Evolutionary conservation across 345 rosid genomes (phyloP), one percentile per base, ranked within the genome.

Genomic region (Camelina laxa): DNA sequence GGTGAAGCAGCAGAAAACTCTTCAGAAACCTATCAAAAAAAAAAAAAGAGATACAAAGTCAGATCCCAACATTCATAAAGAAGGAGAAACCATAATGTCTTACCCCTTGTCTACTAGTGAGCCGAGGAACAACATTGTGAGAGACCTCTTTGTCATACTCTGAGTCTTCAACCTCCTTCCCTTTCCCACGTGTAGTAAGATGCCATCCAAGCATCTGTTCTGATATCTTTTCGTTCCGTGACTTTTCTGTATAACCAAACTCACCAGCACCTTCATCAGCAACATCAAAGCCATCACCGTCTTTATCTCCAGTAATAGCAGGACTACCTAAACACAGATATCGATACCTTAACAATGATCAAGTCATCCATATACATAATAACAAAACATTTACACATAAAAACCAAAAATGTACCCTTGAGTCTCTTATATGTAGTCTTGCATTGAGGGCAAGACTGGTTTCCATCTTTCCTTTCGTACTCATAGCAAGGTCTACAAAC

Each of bases 1-100:
- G 93, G 95, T 56, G 98, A 92, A 65, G 92, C 88, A 80, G 98
- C 86, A 81, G 95, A 90, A 9, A 92, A 80, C 82, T 92, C 98
- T 67, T 92, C 92, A 58, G 95, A 90, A 72, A 84, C 88, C 98
- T 90, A 72, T 39, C 77, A 78, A 39, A 8, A 24, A 24, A 24
- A 24, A 27, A 27, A 27, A 27, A 14, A 19, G n/a, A 19, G 9
- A 59, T 2, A 48, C 63, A 42, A 13, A 50, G 27, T 53, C 49
- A 67, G 45, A 48, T 16, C 57, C 53, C 58, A 69, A 56, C 39
- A 45, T 27, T 45, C 55, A 64, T 24, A 24, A 4, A 71, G 62
- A 31, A 21, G 6, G 44, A 64, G 17, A 7, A 12, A 3, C 17
- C 47, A 60, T 1, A 38, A 2, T 13, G 74, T 16, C 55, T 38